phyloP scores from a whole-genome alignment of 768 basidiomycete genomes.

The Hemileccinum impolitum region DNA sequence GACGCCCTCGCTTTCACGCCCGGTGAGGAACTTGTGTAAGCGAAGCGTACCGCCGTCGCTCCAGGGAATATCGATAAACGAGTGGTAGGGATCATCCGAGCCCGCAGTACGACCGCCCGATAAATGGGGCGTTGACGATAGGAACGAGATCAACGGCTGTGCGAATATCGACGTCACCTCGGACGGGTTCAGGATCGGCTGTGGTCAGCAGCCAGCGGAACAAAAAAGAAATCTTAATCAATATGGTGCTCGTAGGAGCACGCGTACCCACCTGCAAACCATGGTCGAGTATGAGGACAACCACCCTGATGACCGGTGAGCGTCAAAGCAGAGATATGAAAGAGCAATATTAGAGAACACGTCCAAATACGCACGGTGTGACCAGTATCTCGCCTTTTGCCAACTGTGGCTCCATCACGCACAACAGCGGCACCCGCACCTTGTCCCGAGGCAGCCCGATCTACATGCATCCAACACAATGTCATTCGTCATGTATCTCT shows the following conservation, averaged over 20 bases:
- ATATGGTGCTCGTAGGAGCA: not conserved
- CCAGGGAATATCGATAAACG: constrained; percentile 52
- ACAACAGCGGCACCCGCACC: constrained; percentile 68
- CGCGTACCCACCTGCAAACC: constrained; percentile 51
- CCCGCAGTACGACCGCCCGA: constrained; percentile 53
- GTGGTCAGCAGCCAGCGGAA: not conserved
- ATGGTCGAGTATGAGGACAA: constrained; percentile 80
- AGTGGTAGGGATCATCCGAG: constrained; percentile 53
- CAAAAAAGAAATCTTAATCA: not conserved
- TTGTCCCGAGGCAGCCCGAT: constrained; percentile 78
- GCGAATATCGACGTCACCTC: constrained; percentile 85
- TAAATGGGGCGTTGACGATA: constrained; percentile 58
- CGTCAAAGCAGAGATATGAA: not conserved
- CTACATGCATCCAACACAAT: constrained; percentile 35
- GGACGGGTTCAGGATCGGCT: constrained; percentile 77
- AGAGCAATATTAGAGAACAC: not conserved
- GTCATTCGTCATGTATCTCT: not conserved
- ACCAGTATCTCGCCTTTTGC: constrained; percentile 71
- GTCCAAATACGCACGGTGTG: constrained; percentile 66
- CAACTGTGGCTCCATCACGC: constrained; percentile 76
- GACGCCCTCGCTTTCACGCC: constrained; percentile 77
- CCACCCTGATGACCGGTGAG: constrained; percentile 51
- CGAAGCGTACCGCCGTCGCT: constrained; percentile 41
- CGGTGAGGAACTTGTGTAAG: constrained; percentile 80
- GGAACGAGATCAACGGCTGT: constrained; percentile 74